phyloP scores from a whole-genome alignment of 495 filamentous ascomycete genomes.

The Melanomma pulvis-pyrius region DNA sequence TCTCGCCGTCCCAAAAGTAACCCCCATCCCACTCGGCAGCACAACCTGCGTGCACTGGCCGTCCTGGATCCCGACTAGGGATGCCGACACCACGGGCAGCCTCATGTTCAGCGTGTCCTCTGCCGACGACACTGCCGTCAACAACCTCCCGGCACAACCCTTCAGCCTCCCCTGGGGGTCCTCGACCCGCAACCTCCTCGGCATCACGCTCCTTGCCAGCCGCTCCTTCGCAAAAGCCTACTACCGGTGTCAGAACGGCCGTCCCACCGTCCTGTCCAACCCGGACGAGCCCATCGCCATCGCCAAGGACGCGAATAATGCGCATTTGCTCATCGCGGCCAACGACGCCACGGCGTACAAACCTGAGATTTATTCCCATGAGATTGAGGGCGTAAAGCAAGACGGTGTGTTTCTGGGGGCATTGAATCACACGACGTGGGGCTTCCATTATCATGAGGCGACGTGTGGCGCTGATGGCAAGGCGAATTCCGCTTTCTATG shows the following conservation, averaged over 20 bases:
- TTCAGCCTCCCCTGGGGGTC: not conserved
- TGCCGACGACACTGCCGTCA: not conserved
- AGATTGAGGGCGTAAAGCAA: not conserved
- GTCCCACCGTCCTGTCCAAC: not conserved
- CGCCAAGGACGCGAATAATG: not conserved
- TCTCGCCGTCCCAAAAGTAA: conserved; percentile 1
- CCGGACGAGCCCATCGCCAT: not conserved
- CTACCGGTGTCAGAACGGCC: not conserved
- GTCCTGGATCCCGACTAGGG: not conserved
- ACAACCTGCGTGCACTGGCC: not conserved
- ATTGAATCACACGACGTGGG: not conserved
- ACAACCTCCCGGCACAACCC: not conserved
- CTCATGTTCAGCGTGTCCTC: not conserved
- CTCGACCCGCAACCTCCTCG: not conserved
- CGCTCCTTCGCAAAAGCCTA: not conserved
- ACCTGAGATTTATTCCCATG: not conserved
- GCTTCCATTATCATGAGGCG: not conserved
- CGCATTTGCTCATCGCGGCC: not conserved
- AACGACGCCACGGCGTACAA: not conserved
- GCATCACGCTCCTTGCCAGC: not conserved
- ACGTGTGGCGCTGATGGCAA: not conserved
- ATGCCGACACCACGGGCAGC: not conserved
- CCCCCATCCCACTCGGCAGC: not conserved
- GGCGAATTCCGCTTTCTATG: not conserved
- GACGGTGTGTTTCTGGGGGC: not conserved